Evolutionary conservation across 352 stramenopile genomes (phyloP).

Genomic region (Thalassiosira hispida): DNA sequence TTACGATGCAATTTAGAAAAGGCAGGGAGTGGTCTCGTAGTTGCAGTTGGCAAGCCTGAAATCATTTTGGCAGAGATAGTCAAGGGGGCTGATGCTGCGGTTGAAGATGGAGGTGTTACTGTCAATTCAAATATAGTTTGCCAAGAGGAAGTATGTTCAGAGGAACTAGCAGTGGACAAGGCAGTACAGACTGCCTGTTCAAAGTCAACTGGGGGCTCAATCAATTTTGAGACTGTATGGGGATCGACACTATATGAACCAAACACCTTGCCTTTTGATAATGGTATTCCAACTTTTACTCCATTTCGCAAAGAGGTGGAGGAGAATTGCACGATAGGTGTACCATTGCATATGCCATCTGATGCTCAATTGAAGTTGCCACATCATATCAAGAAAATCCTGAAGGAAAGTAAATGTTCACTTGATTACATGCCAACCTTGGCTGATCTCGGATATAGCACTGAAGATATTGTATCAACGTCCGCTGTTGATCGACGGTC

Average conservation of each 20-base stretch:
- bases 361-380: slow-evolving; percentile 32
- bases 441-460: slow-evolving; percentile 78
- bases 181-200: slow-evolving; percentile 61
- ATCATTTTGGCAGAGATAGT: slow-evolving; percentile 55
- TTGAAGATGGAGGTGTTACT: no score
- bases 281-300: slow-evolving; percentile 85
- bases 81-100: not conserved
- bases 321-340: slow-evolving; percentile 78
- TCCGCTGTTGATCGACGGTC: slow-evolving; percentile 58
- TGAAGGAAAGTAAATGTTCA: slow-evolving; percentile 9
- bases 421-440: slow-evolving; percentile 70
- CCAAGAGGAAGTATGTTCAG: slow-evolving; percentile 82
- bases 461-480: slow-evolving; percentile 66
- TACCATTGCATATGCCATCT: slow-evolving; percentile 63
- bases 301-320: slow-evolving; percentile 87
- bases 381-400: slow-evolving; percentile 11
- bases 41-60: slow-evolving; percentile 72
- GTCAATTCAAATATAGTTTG: slow-evolving; percentile 60
- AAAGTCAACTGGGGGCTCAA: slow-evolving; percentile 24
- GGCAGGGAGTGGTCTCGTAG: slow-evolving; percentile 72
- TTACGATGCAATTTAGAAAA: slow-evolving; percentile 71
- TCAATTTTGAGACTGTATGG: slow-evolving; percentile 77
- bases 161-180: slow-evolving; percentile 82
- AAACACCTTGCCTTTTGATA: slow-evolving; percentile 83
- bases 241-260: slow-evolving; percentile 87